Evolutionary conservation across 2,329 filamentous ascomycete genomes (phyloP).

Genomic region (Didymella arachidicola): DNA sequence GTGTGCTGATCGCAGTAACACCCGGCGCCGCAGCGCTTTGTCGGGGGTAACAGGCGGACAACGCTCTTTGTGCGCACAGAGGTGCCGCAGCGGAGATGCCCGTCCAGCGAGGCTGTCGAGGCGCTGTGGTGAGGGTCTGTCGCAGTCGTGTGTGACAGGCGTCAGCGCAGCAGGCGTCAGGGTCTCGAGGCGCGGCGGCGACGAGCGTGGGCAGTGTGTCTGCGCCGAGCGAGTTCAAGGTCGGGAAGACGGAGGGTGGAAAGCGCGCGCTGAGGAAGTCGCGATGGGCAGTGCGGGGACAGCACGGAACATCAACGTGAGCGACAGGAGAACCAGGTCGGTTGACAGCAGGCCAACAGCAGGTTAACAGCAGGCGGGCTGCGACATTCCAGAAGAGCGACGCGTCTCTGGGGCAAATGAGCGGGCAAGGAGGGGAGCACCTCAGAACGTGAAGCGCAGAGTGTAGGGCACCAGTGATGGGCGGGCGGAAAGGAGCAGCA

Average conservation of each 20-base stretch:
- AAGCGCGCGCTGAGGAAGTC: slow-evolving; percentile 19
- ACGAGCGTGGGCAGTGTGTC: slow-evolving; percentile 3
- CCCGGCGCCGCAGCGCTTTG: slow-evolving; percentile 32
- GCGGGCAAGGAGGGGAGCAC: slow-evolving; percentile 14
- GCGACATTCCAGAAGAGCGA: slow-evolving; percentile 43
- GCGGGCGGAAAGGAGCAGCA: slow-evolving; percentile 32
- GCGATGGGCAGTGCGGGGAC: slow-evolving; percentile 28
- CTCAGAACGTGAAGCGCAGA: slow-evolving; percentile 22
- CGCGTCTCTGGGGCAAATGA: slow-evolving; percentile 23
- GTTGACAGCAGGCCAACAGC: slow-evolving; percentile 14
- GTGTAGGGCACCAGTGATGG: slow-evolving; percentile 28
- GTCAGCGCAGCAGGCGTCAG: slow-evolving; percentile 10
- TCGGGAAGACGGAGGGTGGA: neutral
- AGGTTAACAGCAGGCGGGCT: slow-evolving; percentile 21
- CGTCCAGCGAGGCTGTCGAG: slow-evolving; percentile 33
- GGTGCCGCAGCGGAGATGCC: slow-evolving; percentile 31
- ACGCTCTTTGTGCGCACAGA: slow-evolving; percentile 30
- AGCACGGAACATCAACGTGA: slow-evolving; percentile 28
- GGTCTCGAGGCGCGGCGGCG: slow-evolving; percentile 13
- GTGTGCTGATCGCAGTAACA: slow-evolving; percentile 26
- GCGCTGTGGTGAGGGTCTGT: slow-evolving; percentile 2
- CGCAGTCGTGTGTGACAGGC: slow-evolving; percentile 7
- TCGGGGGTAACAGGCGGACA: slow-evolving; percentile 8
- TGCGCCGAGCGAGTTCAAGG: neutral
- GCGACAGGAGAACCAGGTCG: slow-evolving; percentile 17